Evolutionary conservation across 176 grass and related monocot genomes (phyloP).

Genomic region (Calamus simplicifolius): DNA sequence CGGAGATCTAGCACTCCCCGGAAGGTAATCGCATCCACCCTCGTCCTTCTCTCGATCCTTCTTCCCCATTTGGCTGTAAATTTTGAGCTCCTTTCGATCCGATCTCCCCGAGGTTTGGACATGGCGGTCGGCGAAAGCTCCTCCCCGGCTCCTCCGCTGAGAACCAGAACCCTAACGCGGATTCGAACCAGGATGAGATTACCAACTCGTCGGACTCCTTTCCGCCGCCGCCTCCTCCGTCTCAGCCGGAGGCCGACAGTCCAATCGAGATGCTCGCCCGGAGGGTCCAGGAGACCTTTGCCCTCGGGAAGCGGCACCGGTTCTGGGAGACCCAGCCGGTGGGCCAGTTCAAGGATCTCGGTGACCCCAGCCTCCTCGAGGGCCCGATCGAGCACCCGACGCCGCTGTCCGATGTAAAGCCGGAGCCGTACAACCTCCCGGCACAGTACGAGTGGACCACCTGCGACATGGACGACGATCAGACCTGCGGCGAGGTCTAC

Average conservation of each 20-base stretch:
- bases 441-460: slow-evolving; percentile 92
- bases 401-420: slow-evolving; percentile 68
- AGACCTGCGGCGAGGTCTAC: slow-evolving; percentile 77
- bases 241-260: slow-evolving; percentile 33
- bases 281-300: slow-evolving; percentile 57
- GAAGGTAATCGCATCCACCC: not conserved
- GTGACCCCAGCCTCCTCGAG: slow-evolving; percentile 47
- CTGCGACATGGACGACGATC: slow-evolving; percentile 87
- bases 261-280: slow-evolving; percentile 67
- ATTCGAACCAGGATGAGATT: not conserved
- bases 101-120: too few relatives aligned
- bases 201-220: not conserved
- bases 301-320: slow-evolving; percentile 62
- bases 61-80: too few relatives aligned
- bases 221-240: slow-evolving; percentile 3
- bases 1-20: not conserved
- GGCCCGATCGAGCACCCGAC: slow-evolving; percentile 71
- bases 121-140: not conserved
- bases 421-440: slow-evolving; percentile 85
- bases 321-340: slow-evolving; percentile 99
- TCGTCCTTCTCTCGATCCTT: not conserved
- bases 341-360: slow-evolving; percentile 68
- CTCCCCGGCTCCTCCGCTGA: not conserved
- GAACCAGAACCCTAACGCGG: not conserved
- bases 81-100: not conserved